Evolutionary conservation across 805 yeast species (phyloP), one percentile per base, ranked within the genome.

Genomic region (Lipomyces yamanashiensis): DNA sequence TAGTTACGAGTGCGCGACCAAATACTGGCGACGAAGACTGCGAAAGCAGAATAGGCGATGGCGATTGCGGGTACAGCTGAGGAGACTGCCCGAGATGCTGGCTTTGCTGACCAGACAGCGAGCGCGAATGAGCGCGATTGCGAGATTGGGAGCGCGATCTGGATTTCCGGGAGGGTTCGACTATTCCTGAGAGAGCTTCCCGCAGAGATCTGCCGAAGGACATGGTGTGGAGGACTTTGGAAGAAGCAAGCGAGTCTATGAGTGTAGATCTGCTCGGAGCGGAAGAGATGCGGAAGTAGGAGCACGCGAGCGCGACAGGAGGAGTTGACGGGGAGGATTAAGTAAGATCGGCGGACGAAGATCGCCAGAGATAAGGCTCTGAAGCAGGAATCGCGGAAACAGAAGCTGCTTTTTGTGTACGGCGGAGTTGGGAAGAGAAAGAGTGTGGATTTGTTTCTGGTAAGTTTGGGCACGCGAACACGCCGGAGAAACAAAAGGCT

Each of bases 121-220:
- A 19, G 37, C 17, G 53, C 10, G 54, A n/a, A 15, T 15, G 19
- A 34, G 53, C 33, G n/a, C 41, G 56, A 17, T 47, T 8, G 19
- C 48, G 56, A 21, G 56, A 40, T 4, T 36, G 56, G 13, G 56
- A 40, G 48, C 56, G 45, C 17, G 56, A 54, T 5, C 43, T 41
- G 17, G 58, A 54, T 15, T 33, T 15, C 10, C 43, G 47, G 17
- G 21, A 19, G 19, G 58, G 50, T 43, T 43, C 58, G 50, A 28
- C 39, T 15, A 15, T 23, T 15, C 56, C 37, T 28, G 58, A 54
- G 37, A 54, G 58, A 17, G 58, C 50, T 8, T 44, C 58, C 50
- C 58, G 58, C 6, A 54, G 21, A 9, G 58, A 43, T n/a, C 19
- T 43, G 37, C 41, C 28, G 43, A 54, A 28, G 9, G 58, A 15